Evolutionary conservation across 176 grass and related monocot species (phyloP).

Genomic region (Triticum aestivum): DNA sequence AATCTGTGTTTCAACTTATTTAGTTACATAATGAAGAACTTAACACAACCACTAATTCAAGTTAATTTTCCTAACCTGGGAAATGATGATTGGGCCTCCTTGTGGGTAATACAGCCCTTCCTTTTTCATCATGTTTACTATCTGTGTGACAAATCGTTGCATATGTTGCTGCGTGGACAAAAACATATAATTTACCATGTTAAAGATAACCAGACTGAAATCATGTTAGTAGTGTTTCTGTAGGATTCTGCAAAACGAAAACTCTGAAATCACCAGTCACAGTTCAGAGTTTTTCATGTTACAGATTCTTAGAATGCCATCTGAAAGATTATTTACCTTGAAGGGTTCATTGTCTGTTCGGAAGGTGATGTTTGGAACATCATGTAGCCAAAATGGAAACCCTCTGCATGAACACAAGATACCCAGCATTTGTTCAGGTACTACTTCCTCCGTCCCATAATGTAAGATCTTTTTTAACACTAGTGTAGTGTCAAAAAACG

Average conservation of each 20-base stretch:
- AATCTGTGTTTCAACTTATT: conserved; percentile 45
- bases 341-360: conserved; percentile 59
- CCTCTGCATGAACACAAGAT: conserved; percentile 53
- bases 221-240: not conserved
- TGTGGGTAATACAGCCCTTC: conserved; percentile 46
- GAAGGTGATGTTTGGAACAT: conserved; percentile 57
- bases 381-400: conserved; percentile 64
- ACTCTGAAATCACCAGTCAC: not conserved
- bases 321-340: conserved; percentile 42
- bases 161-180: conserved; percentile 60
- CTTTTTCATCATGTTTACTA: conserved; percentile 53
- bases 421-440: conserved; percentile 16
- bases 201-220: not conserved
- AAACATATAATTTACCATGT: not conserved
- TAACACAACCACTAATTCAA: not conserved
- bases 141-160: conserved; percentile 61
- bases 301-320: not conserved
- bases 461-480: too few species aligned
- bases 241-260: conserved; percentile 13
- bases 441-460: not conserved
- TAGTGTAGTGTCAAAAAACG: too few species aligned
- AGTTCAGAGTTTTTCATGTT: not conserved
- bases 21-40: conserved; percentile 23
- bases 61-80: conserved; percentile 34
- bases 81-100: conserved; percentile 54